Conservation (phyloP, 2,329 filamentous ascomycete species). For the Colletotrichum sp. region DNA sequence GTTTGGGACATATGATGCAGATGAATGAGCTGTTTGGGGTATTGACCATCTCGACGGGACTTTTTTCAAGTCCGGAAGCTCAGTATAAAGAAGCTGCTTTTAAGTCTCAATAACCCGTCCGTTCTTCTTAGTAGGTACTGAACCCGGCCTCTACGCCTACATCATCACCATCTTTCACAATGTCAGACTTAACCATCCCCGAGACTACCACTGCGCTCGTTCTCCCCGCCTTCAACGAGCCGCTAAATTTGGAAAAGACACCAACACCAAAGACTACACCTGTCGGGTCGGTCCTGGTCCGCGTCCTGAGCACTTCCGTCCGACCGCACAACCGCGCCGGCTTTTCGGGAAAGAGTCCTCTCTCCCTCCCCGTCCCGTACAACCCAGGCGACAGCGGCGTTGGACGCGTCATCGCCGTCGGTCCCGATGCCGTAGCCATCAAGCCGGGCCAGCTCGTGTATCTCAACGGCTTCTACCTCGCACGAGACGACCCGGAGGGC, state of each 20-base stretch:
- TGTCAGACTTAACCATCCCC: background rate
- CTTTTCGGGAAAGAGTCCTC: background rate
- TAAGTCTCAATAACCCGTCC: background rate
- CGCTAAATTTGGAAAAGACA: background rate
- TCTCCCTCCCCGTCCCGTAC: conserved; percentile 30
- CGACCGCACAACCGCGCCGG: background rate
- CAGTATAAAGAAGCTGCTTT: background rate
- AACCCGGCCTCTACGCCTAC: background rate
- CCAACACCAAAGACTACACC: background rate
- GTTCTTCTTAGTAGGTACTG: background rate
- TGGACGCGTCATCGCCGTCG: conserved; percentile 36
- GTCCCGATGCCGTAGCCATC: conserved; percentile 33
- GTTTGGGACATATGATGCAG: background rate
- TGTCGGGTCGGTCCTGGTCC: background rate
- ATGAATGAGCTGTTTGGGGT: background rate
- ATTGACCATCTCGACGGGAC: background rate
- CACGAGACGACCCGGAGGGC: conserved; percentile 30
- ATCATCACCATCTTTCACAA: background rate
- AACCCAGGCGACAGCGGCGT: conserved; percentile 36
- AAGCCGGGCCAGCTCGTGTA: conserved; percentile 36
- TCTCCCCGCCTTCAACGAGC: background rate
- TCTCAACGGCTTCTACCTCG: conserved; percentile 30
- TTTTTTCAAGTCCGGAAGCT: background rate
- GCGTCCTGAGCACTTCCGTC: background rate
- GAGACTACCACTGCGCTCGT: background rate